A percentile compares a stretch with the other conserved stretches of the same genome.
Evolutionary conservation across 768 basidiomycete species (phyloP).

Genomic region (Russula earlei): DNA sequence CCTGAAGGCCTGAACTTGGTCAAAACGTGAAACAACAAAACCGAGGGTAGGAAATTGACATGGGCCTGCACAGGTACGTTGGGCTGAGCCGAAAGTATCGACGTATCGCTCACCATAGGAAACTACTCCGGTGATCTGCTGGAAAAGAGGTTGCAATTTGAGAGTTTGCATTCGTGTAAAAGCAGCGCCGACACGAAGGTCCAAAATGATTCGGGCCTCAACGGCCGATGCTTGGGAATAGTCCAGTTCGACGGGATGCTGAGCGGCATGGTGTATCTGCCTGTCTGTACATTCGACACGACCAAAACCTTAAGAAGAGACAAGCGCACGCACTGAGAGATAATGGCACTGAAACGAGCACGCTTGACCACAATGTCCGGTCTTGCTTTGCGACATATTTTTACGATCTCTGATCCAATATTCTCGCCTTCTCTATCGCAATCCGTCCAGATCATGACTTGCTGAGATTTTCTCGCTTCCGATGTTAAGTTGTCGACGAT

Average conservation of each 20-base stretch:
- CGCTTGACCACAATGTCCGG: constrained; percentile 67
- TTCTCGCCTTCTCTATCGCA: constrained; percentile 98
- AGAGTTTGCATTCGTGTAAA: constrained; percentile 88
- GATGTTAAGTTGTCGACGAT: constrained; percentile 70
- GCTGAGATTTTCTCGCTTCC: constrained; percentile 68
- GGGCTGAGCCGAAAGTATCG: constrained; percentile 3
- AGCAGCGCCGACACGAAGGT: constrained; percentile 86
- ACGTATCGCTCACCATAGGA: constrained; percentile 63
- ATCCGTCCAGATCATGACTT: constrained; percentile 99
- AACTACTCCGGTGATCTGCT: constrained; percentile 51
- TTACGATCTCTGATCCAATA: constrained; percentile 81
- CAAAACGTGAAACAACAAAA: constrained; percentile 90
- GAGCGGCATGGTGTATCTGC: constrained; percentile 92
- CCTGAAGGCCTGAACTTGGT: constrained; percentile 75
- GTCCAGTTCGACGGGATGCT: constrained; percentile 82
- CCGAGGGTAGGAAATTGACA: constrained; percentile 98
- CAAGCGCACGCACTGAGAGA: constrained; percentile 65
- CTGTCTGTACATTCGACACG: constrained; percentile 32
- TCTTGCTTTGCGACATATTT: constrained; percentile 66
- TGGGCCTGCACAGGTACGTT: constrained; percentile 49
- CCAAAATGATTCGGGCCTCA: constrained; percentile 78
- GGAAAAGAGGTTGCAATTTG: constrained; percentile 54
- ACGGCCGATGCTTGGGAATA: constrained; percentile 82
- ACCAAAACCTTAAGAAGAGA: not conserved
- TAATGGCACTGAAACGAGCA: constrained; percentile 95